Evolutionary conservation across 306 rosid genomes (phyloP).

Genomic region (Lathyrus tuberosus): DNA sequence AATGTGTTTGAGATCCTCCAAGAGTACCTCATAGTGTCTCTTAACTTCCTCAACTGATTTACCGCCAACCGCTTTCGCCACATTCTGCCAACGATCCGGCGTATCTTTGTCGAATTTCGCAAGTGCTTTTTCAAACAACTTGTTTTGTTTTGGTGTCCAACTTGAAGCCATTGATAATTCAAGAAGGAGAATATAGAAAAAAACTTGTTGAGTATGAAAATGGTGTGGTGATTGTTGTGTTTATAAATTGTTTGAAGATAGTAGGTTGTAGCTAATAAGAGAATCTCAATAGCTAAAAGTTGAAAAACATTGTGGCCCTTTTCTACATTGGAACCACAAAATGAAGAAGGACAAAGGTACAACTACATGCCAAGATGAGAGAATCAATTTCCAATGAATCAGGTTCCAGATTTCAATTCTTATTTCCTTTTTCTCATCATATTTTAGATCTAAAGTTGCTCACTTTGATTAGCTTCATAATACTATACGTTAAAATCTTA

Average conservation of each 20-base stretch:
- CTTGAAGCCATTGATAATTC: conserved; percentile 52
- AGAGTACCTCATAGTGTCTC: conserved; percentile 55
- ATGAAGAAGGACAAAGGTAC: conserved; percentile 39
- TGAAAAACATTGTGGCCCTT: conserved; percentile 42
- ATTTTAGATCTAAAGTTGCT: conserved; percentile 23
- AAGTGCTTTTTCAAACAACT: conserved; percentile 60
- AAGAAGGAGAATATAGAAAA: conserved; percentile 1
- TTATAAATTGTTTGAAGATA: conserved; percentile 33
- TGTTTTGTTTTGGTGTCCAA: conserved; percentile 63
- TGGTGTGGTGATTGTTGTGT: conserved; percentile 19
- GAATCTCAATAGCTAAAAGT: conserved; percentile 44
- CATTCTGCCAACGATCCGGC: conserved; percentile 57
- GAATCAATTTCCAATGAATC: conserved; percentile 48
- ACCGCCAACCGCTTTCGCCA: conserved; percentile 58
- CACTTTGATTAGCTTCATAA: neutral
- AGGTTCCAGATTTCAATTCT: conserved; percentile 43
- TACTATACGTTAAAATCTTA: neutral
- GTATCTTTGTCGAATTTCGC: conserved; percentile 60
- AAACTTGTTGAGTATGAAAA: conserved; percentile 34
- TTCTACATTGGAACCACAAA: conserved; percentile 51
- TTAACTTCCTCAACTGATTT: conserved; percentile 55
- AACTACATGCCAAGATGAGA: conserved; percentile 30
- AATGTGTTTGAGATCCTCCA: conserved; percentile 56
- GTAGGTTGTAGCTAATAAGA: conserved; percentile 38
- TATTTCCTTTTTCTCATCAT: neutral